Conservation (phyloP, 331 rosid genomes). For the Spiraea crenata region DNA sequence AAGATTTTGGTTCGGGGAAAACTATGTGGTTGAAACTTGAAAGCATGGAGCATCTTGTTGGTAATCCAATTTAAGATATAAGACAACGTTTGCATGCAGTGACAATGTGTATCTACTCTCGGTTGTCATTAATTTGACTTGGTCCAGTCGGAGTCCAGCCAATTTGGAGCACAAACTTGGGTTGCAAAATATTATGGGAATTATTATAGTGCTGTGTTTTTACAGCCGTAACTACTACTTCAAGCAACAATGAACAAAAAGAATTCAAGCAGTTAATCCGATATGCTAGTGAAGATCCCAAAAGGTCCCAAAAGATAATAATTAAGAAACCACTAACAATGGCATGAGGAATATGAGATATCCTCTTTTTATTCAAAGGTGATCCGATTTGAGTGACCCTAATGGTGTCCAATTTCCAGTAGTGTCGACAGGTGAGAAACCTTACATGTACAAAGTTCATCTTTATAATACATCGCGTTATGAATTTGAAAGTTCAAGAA, state of each 20-base stretch:
- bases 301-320: too few relatives aligned
- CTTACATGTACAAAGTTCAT: too few relatives aligned
- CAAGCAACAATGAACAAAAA: neutral
- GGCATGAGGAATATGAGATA: too few relatives aligned
- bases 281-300: too few relatives aligned
- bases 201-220: neutral
- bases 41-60: neutral
- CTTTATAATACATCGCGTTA: too few relatives aligned
- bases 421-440: too few relatives aligned
- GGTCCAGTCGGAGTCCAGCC: slow-evolving; percentile 14
- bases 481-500: too few relatives aligned
- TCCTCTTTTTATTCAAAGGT: too few relatives aligned
- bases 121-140: neutral
- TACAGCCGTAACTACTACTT: neutral
- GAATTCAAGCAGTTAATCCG: neutral
- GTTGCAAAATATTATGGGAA: neutral
- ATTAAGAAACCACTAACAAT: too few relatives aligned
- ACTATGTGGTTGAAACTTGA: slow-evolving; percentile 22
- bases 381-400: too few relatives aligned
- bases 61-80: neutral
- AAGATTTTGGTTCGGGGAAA: slow-evolving; percentile 18
- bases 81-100: slow-evolving; percentile 5
- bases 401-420: too few relatives aligned
- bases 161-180: slow-evolving; percentile 5
- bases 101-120: neutral